phyloP scores from a whole-genome alignment of 2,329 filamentous ascomycete genomes.

The Juglanconis juglandina region DNA sequence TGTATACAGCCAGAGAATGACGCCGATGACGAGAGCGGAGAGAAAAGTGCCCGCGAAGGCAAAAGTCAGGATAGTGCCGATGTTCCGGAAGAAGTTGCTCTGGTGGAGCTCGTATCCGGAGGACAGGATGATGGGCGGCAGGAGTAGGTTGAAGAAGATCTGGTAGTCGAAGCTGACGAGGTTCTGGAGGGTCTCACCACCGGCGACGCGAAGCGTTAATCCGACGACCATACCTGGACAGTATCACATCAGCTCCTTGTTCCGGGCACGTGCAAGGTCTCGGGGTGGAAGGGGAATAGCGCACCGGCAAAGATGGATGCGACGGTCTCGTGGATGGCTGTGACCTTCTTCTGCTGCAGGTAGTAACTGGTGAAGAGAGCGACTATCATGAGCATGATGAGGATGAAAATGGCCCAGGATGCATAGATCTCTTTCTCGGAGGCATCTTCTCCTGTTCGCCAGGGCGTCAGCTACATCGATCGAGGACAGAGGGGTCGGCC shows the following conservation, averaged over 20 bases:
- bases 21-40: conserved; percentile 88
- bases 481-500: not conserved
- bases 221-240: conserved; percentile 86
- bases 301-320: conserved; percentile 94
- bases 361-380: conserved; percentile 97
- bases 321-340: conserved; percentile 96
- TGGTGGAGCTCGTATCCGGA: conserved; percentile 97
- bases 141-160: conserved; percentile 97
- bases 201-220: conserved; percentile 76
- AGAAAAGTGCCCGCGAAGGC: conserved; percentile 97
- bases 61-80: conserved; percentile 94
- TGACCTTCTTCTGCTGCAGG: conserved; percentile 92
- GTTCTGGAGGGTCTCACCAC: conserved; percentile 79
- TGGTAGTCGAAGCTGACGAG: conserved; percentile 97
- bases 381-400: conserved; percentile 88
- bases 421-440: conserved; percentile 91
- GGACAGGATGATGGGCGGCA: conserved; percentile 96
- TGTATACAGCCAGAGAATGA: conserved; percentile 86
- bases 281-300: conserved; percentile 19
- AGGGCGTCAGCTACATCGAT: conserved; percentile 19
- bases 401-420: conserved; percentile 96
- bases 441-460: conserved; percentile 64
- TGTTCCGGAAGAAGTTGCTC: conserved; percentile 98
- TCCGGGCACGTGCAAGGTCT: not conserved
- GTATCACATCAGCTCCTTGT: conserved; percentile 7